These are phyloP conservation scores for Pontederia paniculata DNA, from an alignment of 176 grass and related monocot genomes.

Conservation along the genomic window DNA sequence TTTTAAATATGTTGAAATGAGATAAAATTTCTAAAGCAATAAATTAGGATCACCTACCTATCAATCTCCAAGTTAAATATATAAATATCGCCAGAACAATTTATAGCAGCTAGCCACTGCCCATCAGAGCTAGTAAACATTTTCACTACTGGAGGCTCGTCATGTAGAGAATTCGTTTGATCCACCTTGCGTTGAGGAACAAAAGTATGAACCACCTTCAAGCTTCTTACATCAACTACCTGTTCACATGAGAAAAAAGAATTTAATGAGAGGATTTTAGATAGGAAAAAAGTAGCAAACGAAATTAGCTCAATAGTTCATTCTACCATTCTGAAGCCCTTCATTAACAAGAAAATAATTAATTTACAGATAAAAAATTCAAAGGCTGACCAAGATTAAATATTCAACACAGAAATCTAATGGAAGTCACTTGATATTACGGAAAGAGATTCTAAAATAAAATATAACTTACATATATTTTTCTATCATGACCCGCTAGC, in stretches of 20 bases:
- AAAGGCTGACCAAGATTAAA: too few relatives aligned
- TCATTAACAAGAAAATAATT: too few relatives aligned
- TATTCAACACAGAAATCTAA: too few relatives aligned
- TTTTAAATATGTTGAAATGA: too few relatives aligned
- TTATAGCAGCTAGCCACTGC: conserved; percentile 79
- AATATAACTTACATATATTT: conserved; percentile 67
- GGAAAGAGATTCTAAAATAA: too few relatives aligned
- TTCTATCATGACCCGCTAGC: conserved; percentile 59
- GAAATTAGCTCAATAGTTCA: too few relatives aligned
- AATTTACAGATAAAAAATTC: too few relatives aligned
- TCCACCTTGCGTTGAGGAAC: conserved; percentile 44
- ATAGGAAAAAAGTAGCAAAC: background rate
- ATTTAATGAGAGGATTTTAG: conserved; percentile 1
- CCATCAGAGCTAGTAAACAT: conserved; percentile 89
- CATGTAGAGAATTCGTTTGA: conserved; percentile 26
- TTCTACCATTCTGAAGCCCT: too few relatives aligned
- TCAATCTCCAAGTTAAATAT: conserved; percentile 80
- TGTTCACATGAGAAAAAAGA: conserved; percentile 27
- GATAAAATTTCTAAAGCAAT: too few relatives aligned
- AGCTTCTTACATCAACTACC: conserved; percentile 49
- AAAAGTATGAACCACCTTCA: conserved; percentile 40
- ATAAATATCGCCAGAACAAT: conserved; percentile 85
- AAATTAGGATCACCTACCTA: conserved; percentile 30
- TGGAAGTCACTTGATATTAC: too few relatives aligned
- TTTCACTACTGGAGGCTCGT: conserved; percentile 68